Evolutionary conservation across 1,139 yeast species (phyloP).

Genomic region (Diutina pseudorugosa): DNA sequence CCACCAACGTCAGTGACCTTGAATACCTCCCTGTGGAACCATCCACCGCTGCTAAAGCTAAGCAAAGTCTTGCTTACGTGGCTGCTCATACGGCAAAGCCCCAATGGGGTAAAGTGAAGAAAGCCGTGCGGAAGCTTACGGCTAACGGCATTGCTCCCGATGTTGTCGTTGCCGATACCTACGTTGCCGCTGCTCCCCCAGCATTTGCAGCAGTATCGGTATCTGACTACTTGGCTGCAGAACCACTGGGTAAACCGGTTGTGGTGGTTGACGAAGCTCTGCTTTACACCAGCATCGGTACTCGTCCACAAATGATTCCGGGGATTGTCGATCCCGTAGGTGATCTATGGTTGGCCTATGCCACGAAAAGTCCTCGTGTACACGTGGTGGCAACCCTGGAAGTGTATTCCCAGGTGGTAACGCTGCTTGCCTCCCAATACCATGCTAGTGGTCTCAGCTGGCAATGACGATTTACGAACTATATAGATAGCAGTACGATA

Average conservation of each 20-base stretch:
- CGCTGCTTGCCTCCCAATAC: not conserved
- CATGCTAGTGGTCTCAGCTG: not conserved
- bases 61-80: not conserved
- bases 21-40: not conserved
- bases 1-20: not conserved
- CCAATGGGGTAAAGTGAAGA: not conserved
- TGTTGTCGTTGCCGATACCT: not conserved
- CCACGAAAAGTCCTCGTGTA: not conserved
- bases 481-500: not conserved
- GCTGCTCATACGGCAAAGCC: not conserved
- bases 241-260: not conserved
- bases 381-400: not conserved
- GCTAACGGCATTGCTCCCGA: not conserved
- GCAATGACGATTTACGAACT: not conserved
- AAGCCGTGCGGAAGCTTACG: not conserved
- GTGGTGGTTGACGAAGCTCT: not conserved
- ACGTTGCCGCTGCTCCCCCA: not conserved
- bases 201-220: not conserved
- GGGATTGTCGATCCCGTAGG: slow-evolving; percentile 2
- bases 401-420: not conserved
- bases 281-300: not conserved
- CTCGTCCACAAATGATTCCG: not conserved
- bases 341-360: not conserved
- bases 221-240: not conserved
- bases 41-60: not conserved